Evolutionary conservation across 352 stramenopile species (phyloP).

Genomic region (Globisporangium polare): DNA sequence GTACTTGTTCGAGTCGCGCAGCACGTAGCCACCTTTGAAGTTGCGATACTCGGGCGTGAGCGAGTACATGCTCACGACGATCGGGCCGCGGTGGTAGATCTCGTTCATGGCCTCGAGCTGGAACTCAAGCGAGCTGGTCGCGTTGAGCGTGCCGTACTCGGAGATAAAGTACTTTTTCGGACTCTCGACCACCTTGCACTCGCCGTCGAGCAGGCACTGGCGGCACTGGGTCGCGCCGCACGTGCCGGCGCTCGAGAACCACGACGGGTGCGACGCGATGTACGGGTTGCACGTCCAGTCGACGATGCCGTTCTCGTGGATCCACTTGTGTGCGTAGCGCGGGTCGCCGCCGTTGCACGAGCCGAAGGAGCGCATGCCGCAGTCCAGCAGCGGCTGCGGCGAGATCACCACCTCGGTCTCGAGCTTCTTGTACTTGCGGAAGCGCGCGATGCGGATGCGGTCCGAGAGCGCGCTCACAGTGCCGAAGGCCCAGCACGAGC

Average conservation of each 20-base stretch:
- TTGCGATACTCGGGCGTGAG: slow-evolving; percentile 65
- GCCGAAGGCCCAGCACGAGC: slow-evolving; percentile 77
- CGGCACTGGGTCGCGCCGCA: slow-evolving; percentile 68
- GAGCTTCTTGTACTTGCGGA: slow-evolving; percentile 50
- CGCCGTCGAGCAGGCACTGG: slow-evolving; percentile 51
- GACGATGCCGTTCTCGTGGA: slow-evolving; percentile 79
- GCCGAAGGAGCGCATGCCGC: slow-evolving; percentile 76
- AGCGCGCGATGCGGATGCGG: slow-evolving; percentile 68
- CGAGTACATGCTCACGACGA: slow-evolving; percentile 92
- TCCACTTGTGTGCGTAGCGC: slow-evolving; percentile 81
- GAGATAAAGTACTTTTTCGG: slow-evolving; percentile 67
- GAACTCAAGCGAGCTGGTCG: slow-evolving; percentile 57
- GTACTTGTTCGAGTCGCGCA: slow-evolving; percentile 83
- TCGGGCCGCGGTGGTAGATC: slow-evolving; percentile 94
- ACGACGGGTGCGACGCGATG: slow-evolving; percentile 75
- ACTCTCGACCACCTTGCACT: slow-evolving; percentile 52
- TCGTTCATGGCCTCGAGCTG: slow-evolving; percentile 90
- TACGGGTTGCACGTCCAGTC: slow-evolving; percentile 81
- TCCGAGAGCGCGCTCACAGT: slow-evolving; percentile 72
- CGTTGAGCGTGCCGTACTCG: slow-evolving; percentile 76
- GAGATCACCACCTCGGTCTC: slow-evolving; percentile 61
- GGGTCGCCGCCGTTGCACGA: slow-evolving; percentile 78
- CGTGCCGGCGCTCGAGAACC: slow-evolving; percentile 44
- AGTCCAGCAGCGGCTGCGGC: slow-evolving; percentile 67
- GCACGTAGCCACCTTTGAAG: slow-evolving; percentile 90